Percentiles rank a stretch among this genome's conserved stretches.
Conservation (phyloP, 2,329 filamentous ascomycete genomes). For the Dactylellina haptotyla region DNA sequence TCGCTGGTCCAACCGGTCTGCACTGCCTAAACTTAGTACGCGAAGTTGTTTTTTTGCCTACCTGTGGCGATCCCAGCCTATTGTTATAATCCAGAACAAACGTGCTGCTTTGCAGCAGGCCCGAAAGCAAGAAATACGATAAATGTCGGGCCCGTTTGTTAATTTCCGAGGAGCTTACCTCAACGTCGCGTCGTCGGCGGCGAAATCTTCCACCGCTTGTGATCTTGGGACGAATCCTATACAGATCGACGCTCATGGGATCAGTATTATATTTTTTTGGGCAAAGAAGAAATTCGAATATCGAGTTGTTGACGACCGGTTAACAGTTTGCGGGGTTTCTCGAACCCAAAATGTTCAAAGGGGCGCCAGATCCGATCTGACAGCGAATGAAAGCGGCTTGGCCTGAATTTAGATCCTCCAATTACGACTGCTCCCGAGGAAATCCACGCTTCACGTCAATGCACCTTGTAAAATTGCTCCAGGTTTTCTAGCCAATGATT, state of each 20-base stretch:
- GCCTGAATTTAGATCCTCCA: not conserved
- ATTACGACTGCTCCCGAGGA: not conserved
- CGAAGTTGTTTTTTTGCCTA: slow-evolving; percentile 4
- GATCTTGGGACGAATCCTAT: not conserved
- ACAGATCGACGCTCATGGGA: too few species aligned
- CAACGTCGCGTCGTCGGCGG: not conserved
- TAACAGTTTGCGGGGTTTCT: too few species aligned
- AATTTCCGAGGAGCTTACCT: slow-evolving; percentile 3
- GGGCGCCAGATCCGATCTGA: too few species aligned
- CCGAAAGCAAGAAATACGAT: too few species aligned
- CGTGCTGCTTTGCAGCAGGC: too few species aligned
- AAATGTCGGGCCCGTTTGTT: not conserved
- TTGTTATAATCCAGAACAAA: too few species aligned
- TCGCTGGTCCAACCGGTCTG: not conserved
- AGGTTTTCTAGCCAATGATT: not conserved
- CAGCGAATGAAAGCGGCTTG: not conserved
- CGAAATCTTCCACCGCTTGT: not conserved
- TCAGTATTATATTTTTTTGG: too few species aligned
- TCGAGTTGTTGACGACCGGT: too few species aligned
- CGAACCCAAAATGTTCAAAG: too few species aligned
- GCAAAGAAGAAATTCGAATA: too few species aligned
- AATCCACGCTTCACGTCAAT: not conserved
- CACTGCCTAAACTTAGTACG: slow-evolving; percentile 39
- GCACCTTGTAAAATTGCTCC: not conserved
- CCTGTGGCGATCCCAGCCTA: slow-evolving; percentile 6